A percentile compares a stretch with the other conserved stretches of the same genome.
Evolutionary conservation across 2,329 filamentous ascomycete genomes (phyloP).

Genomic region (Epicoccum nigrum): DNA sequence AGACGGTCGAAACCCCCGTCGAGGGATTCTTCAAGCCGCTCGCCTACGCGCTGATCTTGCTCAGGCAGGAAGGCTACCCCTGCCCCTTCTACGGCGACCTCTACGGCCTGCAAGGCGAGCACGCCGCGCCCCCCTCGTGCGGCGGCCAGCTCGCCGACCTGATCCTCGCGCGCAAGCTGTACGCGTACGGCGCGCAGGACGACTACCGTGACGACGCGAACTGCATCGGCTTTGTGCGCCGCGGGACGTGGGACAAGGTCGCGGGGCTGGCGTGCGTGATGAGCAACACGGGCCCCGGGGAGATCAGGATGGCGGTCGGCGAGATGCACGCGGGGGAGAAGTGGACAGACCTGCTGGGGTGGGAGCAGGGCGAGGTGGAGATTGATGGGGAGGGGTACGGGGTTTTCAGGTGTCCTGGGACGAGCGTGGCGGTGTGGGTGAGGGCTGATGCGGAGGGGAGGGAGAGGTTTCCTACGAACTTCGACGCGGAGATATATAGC

Average conservation of each 20-base stretch:
- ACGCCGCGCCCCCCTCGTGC: conserved; percentile 59
- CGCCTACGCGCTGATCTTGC: conserved; percentile 73
- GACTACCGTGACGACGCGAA: conserved; percentile 67
- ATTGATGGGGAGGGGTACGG: conserved; percentile 67
- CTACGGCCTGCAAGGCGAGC: conserved; percentile 66
- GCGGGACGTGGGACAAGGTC: conserved; percentile 60
- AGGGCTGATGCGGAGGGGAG: conserved; percentile 59
- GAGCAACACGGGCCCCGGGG: conserved; percentile 50
- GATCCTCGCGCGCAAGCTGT: conserved; percentile 67
- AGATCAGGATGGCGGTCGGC: conserved; percentile 68
- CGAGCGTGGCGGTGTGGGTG: conserved; percentile 68
- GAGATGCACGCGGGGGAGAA: conserved; percentile 62
- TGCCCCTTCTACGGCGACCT: conserved; percentile 75
- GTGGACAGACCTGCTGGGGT: conserved; percentile 68
- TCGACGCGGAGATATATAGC: conserved; percentile 45
- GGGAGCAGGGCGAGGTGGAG: conserved; percentile 60
- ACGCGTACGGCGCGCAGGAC: conserved; percentile 68
- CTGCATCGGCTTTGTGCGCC: conserved; percentile 66
- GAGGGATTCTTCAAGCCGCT: conserved; percentile 72
- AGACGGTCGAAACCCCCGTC: conserved; percentile 67
- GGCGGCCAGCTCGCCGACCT: conserved; percentile 63
- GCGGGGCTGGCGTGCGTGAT: conserved; percentile 58
- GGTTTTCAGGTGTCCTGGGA: conserved; percentile 55
- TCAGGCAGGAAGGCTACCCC: conserved; percentile 67
- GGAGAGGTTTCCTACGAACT: conserved; percentile 43